phyloP scores from a whole-genome alignment of 176 grass and related monocot species.

The Musa schizocarpa region DNA sequence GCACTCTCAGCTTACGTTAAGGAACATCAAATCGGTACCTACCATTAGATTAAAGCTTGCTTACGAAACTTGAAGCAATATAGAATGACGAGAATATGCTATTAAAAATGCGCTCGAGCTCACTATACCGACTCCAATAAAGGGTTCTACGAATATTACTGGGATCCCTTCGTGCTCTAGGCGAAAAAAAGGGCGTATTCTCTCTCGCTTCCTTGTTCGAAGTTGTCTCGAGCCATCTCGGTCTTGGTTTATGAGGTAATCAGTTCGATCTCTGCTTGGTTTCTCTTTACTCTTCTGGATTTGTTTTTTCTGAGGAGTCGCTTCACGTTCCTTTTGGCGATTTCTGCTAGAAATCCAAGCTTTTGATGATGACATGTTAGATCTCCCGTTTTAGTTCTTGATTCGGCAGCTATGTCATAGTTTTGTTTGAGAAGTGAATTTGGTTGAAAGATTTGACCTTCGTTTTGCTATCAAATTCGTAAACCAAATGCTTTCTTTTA shows the following conservation, averaged over 20 bases:
- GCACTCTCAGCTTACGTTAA: neutral
- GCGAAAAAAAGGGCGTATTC: neutral
- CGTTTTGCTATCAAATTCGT: neutral
- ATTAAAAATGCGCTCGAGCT: neutral
- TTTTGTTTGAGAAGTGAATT: neutral
- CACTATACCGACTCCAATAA: neutral
- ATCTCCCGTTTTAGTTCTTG: neutral
- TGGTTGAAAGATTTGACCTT: neutral
- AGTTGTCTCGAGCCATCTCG: conserved; percentile 11
- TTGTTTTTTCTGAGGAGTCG: neutral
- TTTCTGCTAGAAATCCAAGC: neutral
- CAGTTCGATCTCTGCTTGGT: neutral
- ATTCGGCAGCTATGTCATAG: neutral
- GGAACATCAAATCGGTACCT: too few species aligned
- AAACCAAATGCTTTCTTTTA: neutral
- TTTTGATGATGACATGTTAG: neutral
- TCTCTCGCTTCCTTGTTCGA: neutral
- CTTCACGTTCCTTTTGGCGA: neutral
- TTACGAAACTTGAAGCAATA: neutral
- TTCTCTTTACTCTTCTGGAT: neutral
- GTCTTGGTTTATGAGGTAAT: conserved; percentile 54
- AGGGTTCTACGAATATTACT: neutral
- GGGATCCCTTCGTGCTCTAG: neutral
- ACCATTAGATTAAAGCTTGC: neutral
- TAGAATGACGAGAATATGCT: neutral